Evolutionary conservation across 139 green algal genomes (phyloP).

Genomic region (Nannochloris sp.): DNA sequence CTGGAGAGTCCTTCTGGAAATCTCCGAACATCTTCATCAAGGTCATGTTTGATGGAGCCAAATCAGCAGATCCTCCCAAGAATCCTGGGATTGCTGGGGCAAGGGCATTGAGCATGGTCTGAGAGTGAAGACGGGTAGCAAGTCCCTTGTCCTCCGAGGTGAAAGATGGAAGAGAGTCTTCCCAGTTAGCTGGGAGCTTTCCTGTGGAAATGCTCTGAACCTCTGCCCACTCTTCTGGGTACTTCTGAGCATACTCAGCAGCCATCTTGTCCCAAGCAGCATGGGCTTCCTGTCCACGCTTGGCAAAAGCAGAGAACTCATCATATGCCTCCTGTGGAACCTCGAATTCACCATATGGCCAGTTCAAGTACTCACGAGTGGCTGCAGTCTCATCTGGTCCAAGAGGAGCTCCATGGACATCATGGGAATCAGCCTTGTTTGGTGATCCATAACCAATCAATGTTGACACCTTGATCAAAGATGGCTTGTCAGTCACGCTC

Average conservation of each 20-base stretch:
- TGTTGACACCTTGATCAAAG: slow-evolving; percentile 92
- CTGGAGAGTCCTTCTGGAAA: slow-evolving; percentile 92
- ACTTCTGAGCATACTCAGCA: slow-evolving; percentile 57
- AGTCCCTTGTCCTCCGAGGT: slow-evolving; percentile 88
- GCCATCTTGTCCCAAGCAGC: slow-evolving; percentile 63
- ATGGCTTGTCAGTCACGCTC: slow-evolving; percentile 89
- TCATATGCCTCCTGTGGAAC: slow-evolving; percentile 73
- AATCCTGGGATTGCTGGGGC: slow-evolving; percentile 82
- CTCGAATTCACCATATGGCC: slow-evolving; percentile 86
- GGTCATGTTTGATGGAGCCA: slow-evolving; percentile 98
- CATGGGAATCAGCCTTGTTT: slow-evolving; percentile 97
- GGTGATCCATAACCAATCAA: slow-evolving; percentile 98
- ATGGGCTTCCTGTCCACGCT: slow-evolving; percentile 55
- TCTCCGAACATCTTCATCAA: slow-evolving; percentile 95
- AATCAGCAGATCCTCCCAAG: slow-evolving; percentile 90
- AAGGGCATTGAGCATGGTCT: slow-evolving; percentile 95
- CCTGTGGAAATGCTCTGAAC: slow-evolving; percentile 68
- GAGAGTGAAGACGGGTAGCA: slow-evolving; percentile 91
- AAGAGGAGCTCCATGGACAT: slow-evolving; percentile 94
- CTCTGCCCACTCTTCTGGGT: slow-evolving; percentile 73
- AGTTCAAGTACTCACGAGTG: slow-evolving; percentile 92
- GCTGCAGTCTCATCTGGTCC: slow-evolving; percentile 85
- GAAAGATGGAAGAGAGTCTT: slow-evolving; percentile 75
- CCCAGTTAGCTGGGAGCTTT: slow-evolving; percentile 82
- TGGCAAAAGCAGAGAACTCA: slow-evolving; percentile 26